These are phyloP conservation scores for Letharia lupina DNA, from an alignment of 495 filamentous ascomycete species.

Conservation along the genomic window DNA sequence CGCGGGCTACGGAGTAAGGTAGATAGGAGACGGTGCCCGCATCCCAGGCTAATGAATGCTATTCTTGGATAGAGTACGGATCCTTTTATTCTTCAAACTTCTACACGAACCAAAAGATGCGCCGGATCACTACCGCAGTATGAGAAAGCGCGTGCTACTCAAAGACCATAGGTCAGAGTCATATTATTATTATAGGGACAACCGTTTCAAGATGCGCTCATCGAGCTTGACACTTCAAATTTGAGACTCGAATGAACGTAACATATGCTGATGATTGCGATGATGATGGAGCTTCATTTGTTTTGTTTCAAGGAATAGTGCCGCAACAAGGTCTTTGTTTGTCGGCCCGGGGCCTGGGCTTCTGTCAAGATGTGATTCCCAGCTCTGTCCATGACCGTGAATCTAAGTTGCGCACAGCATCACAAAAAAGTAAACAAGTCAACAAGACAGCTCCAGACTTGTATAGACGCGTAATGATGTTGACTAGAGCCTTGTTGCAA, in stretches of 20 bases:
- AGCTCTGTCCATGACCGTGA: too few relatives aligned
- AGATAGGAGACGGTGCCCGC: background rate
- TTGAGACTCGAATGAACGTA: background rate
- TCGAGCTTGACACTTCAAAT: background rate
- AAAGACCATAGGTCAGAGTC: background rate
- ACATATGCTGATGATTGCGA: background rate
- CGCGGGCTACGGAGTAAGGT: background rate
- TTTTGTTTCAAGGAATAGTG: background rate
- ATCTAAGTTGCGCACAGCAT: too few relatives aligned
- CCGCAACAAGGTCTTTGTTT: background rate
- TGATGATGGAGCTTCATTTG: background rate
- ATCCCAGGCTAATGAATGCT: slow-evolving; percentile 16
- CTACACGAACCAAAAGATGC: background rate
- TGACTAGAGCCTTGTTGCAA: too few relatives aligned
- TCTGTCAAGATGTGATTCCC: too few relatives aligned
- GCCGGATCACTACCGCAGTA: background rate
- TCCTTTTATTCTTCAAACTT: background rate
- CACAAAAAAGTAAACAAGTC: too few relatives aligned
- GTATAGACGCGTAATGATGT: too few relatives aligned
- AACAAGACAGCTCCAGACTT: too few relatives aligned
- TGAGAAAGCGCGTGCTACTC: background rate
- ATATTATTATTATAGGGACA: background rate
- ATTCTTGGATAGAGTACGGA: background rate
- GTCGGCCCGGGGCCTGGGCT: too few relatives aligned
- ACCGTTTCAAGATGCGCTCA: background rate